Conservation (phyloP, 805 yeast species). For the Saccharomycopsis olivae region DNA sequence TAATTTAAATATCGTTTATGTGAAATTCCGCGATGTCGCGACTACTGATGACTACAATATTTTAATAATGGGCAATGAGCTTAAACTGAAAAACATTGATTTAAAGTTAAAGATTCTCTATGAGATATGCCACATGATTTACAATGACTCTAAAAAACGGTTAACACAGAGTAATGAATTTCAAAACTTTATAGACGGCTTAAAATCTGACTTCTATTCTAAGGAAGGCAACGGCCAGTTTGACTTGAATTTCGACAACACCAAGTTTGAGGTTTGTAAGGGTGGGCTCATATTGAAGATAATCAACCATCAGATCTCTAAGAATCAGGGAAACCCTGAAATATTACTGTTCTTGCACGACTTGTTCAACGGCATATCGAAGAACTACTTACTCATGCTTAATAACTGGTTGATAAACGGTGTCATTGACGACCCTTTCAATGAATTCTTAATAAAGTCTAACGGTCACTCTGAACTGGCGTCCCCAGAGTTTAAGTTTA, state of each 20-base stretch:
- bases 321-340: conserved; percentile 53
- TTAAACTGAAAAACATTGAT: conserved; percentile 19
- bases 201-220: conserved; percentile 25
- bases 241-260: conserved; percentile 42
- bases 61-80: conserved; percentile 10
- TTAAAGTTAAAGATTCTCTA: conserved; percentile 44
- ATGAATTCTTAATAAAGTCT: conserved; percentile 67
- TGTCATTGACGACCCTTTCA: conserved; percentile 60
- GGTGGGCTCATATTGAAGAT: conserved; percentile 69
- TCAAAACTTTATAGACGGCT: conserved; percentile 32
- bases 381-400: conserved; percentile 54
- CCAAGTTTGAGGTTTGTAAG: conserved; percentile 45
- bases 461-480: conserved; percentile 18
- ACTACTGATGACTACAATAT: conserved; percentile 4
- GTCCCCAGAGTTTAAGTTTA: no score
- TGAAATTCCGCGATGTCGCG: conserved; percentile 15
- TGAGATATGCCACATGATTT: conserved; percentile 44
- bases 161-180: conserved; percentile 27
- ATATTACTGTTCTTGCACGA: conserved; percentile 40
- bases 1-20: conserved; percentile 18
- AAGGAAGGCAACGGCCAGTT: conserved; percentile 23
- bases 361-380: conserved; percentile 49
- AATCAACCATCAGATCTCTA: conserved; percentile 46
- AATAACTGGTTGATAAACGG: conserved; percentile 78
- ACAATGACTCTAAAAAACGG: conserved; percentile 33